phyloP scores from a whole-genome alignment of 2,329 filamentous ascomycete genomes.

The Byssothecium circinans region DNA sequence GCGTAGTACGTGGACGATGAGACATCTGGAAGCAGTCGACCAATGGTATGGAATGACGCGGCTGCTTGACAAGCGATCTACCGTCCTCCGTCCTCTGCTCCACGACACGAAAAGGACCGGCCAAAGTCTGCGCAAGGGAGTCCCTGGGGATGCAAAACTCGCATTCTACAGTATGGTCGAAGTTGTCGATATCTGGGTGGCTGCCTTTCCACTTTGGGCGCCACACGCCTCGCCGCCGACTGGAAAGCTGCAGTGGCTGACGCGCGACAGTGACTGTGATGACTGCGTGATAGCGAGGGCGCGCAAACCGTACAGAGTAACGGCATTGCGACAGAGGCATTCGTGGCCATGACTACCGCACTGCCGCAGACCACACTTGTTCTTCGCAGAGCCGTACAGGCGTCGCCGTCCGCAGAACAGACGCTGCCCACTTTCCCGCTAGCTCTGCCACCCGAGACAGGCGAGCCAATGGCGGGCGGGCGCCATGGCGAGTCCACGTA shows the following conservation, averaged over 20 bases:
- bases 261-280: neutral
- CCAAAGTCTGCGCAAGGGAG: neutral
- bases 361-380: neutral
- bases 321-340: neutral
- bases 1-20: neutral
- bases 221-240: too few relatives aligned
- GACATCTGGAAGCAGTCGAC: neutral
- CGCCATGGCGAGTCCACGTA: neutral
- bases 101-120: neutral
- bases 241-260: neutral
- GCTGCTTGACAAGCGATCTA: neutral
- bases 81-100: neutral
- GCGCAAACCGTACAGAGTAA: too few relatives aligned
- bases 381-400: neutral
- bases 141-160: constrained; percentile 1
- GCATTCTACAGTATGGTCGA: constrained; percentile 7
- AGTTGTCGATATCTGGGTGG: neutral
- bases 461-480: neutral
- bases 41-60: neutral
- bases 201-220: neutral
- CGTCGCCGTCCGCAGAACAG: too few relatives aligned
- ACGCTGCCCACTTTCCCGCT: too few relatives aligned
- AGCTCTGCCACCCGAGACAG: neutral
- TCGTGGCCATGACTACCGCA: neutral
- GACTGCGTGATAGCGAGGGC: neutral